Base-by-base conservation (phyloP, 352 stramenopile genomes). In the Discostella stelligera region DNA sequence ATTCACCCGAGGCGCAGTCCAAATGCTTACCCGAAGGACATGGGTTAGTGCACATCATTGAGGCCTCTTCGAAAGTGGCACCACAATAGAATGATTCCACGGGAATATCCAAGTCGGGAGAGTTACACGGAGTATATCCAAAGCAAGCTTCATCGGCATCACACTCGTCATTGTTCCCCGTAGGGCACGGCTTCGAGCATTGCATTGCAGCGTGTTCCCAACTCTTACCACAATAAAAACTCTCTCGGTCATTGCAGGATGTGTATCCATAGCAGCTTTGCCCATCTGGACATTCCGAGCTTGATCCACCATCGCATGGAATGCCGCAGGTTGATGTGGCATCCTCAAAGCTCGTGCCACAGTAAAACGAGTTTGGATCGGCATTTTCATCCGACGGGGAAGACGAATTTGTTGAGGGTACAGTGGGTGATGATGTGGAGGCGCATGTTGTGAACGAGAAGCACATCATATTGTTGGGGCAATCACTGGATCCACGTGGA, bases 11-110 rank as follows among this genome's bases (percentile, higher is more conserved):
- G 7, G 71, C 65, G 54, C 77, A 84, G 50, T 86, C 79, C 23
- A 25, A 60, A 61, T 83, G 74, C 21, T 80, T 72, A 18, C 73
- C 67, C 50, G 59, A 76, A 20, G 79, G 79, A 64, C 79, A 86
- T 18, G 74, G 44, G 23, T 71, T 55, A 0, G 48, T 70, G 61
- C 79, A 86, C 7, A 67, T 63, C 61, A 81, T 59, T 8, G 74
- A 83, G 20, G 79, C 79, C 30, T 86, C 79, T 54, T 74, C 71
- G 62, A 86, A 86, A 3, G 64, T 79, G 20, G 70, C 56, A 8
- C 79, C 79, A 30, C 79, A 86, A 41, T 71, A 86, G 65, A 83
- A 86, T 16, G 65, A 79, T 56, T 86, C 79, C n/a, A 83, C 59
- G 8, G 79, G 79, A 44, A 79, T 79, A 37, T 86, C 74, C n/a